phyloP scores from a whole-genome alignment of 2,329 filamentous ascomycete species.

The Furcasterigmium sp. region DNA sequence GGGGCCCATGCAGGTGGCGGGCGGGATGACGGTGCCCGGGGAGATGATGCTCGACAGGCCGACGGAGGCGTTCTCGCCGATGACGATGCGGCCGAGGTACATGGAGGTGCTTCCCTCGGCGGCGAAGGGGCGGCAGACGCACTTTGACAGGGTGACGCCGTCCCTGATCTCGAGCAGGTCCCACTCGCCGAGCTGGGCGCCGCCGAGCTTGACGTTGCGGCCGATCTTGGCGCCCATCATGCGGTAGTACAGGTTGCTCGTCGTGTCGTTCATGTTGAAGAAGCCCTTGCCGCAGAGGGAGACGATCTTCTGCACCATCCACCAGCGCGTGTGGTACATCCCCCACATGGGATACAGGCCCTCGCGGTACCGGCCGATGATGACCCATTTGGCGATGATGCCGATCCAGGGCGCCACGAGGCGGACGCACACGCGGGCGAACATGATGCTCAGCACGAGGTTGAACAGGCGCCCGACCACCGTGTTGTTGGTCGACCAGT shows the following conservation, averaged over 20 bases:
- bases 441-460: constrained; percentile 36
- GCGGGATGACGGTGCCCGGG: constrained; percentile 41
- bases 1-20: constrained; percentile 46
- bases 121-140: constrained; percentile 46
- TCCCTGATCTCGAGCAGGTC: constrained; percentile 51
- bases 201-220: constrained; percentile 39
- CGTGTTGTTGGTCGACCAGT: constrained; percentile 30
- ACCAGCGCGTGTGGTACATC: constrained; percentile 52
- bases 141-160: constrained; percentile 39
- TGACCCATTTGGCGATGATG: constrained; percentile 48
- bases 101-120: constrained; percentile 53
- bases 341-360: constrained; percentile 58
- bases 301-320: constrained; percentile 50
- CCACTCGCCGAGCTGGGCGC: constrained; percentile 45
- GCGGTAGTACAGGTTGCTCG: constrained; percentile 39
- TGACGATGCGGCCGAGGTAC: constrained; percentile 46
- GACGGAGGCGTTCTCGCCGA: constrained; percentile 41
- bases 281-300: constrained; percentile 41
- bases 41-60: constrained; percentile 45
- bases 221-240: constrained; percentile 50
- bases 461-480: constrained; percentile 42
- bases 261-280: constrained; percentile 33
- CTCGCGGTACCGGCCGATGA: constrained; percentile 47
- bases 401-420: constrained; percentile 37
- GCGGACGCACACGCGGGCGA: constrained; percentile 33